These are phyloP conservation scores for Rhododendron molle DNA, from an alignment of 148 eudicot species.

Conservation along the genomic window DNA sequence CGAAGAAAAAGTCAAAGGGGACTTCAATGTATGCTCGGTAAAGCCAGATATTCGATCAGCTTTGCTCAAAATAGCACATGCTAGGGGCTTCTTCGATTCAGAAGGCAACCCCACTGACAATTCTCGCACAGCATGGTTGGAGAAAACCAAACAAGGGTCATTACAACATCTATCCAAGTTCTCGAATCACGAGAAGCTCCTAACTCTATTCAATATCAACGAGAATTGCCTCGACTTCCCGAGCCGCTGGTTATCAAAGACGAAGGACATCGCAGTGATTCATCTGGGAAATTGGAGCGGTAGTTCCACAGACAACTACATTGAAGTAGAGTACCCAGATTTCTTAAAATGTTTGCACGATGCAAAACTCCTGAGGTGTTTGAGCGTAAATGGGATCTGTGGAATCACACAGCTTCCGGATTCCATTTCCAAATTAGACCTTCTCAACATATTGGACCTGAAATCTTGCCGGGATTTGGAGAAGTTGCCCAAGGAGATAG, in stretches of 20 bases:
- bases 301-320: conserved; percentile 8
- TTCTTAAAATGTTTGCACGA: neutral
- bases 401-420: neutral
- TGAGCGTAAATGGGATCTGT: neutral
- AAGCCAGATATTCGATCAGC: neutral
- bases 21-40: neutral
- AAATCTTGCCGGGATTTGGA: neutral
- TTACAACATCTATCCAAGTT: neutral
- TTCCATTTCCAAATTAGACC: neutral
- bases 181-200: neutral
- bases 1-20: neutral
- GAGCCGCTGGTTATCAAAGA: neutral
- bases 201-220: neutral
- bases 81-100: neutral
- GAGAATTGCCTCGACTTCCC: neutral
- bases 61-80: neutral
- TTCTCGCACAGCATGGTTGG: neutral
- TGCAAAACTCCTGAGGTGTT: neutral
- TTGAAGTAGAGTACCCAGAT: neutral
- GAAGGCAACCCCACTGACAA: neutral
- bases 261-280: neutral
- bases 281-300: conserved; percentile 1
- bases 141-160: neutral
- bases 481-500: neutral
- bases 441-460: neutral